Conservation (phyloP, 164 flowering plant genomes). For the Kingdonia uniflora region DNA sequence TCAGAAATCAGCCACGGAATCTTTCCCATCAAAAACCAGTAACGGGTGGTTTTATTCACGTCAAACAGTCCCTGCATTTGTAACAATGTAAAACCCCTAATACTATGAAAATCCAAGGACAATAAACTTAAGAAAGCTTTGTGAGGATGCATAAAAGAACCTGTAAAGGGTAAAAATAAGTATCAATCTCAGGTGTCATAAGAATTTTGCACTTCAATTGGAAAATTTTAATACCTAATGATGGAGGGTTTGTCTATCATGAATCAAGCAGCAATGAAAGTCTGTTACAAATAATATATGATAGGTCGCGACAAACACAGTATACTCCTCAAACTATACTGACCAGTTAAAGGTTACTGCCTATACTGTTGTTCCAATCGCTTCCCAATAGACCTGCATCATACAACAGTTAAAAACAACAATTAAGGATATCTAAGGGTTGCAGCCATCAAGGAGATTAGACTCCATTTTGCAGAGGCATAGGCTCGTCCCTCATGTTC, state of each 20-base stretch:
- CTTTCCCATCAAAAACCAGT: conserved; percentile 12
- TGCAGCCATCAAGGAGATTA: conserved; percentile 13
- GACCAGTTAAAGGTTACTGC: conserved; percentile 18
- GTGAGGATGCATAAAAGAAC: conserved; percentile 1
- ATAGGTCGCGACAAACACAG: conserved; percentile 17
- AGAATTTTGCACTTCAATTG: conserved; percentile 8
- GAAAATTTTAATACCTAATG: conserved; percentile 9
- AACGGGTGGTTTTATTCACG: conserved; percentile 12
- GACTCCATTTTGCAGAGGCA: conserved; percentile 1
- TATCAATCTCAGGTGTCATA: conserved; percentile 1
- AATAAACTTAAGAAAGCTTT: too few species aligned
- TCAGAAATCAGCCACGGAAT: conserved; percentile 12
- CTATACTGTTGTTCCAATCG: conserved; percentile 12
- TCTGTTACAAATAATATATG: conserved; percentile 33
- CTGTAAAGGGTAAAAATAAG: background rate
- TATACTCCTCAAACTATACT: conserved; percentile 19
- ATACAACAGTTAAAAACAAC: conserved; percentile 22
- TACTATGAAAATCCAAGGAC: conserved; percentile 7
- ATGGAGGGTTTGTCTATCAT: conserved; percentile 25
- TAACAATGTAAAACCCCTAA: conserved; percentile 14
- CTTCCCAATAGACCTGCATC: conserved; percentile 43
- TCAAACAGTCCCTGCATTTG: conserved; percentile 12
- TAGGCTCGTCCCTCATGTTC: conserved; percentile 10
- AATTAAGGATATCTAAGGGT: conserved; percentile 15
- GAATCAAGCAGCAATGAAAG: conserved; percentile 35